A percentile compares a stretch with the other conserved stretches of the same genome.
Conservation (phyloP, 2,329 filamentous ascomycete species). For the Paecilomyces formosus region DNA sequence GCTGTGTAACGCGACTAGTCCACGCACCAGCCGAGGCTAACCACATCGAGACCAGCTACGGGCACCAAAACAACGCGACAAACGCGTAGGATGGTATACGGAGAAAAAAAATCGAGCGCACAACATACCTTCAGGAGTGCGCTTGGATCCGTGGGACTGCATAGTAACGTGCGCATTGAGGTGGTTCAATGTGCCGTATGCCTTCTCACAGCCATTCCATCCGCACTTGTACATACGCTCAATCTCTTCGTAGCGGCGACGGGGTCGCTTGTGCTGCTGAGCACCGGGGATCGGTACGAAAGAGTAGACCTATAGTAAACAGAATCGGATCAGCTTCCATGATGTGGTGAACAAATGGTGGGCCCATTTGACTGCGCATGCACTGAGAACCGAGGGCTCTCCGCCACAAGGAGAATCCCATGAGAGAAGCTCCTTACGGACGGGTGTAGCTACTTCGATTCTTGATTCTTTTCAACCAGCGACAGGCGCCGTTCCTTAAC, state of each 20-base stretch:
- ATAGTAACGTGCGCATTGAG: constrained; percentile 97
- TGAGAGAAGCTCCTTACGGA: background rate
- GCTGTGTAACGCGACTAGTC: constrained; percentile 42
- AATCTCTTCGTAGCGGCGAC: constrained; percentile 93
- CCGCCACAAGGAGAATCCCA: background rate
- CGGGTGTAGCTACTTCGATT: background rate
- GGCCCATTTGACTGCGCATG: background rate
- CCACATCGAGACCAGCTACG: constrained; percentile 32
- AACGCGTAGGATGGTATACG: constrained; percentile 6
- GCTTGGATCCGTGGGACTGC: constrained; percentile 92
- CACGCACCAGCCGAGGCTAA: constrained; percentile 27
- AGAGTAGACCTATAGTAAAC: constrained; percentile 71
- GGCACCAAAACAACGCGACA: constrained; percentile 18
- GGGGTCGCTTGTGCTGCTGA: constrained; percentile 92
- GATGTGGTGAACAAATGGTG: background rate
- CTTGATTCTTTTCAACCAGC: constrained; percentile 8
- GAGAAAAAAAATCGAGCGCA: constrained; percentile 5
- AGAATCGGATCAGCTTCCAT: constrained; percentile 14
- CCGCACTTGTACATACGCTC: constrained; percentile 99
- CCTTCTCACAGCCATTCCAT: constrained; percentile 97
- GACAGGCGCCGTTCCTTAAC: background rate
- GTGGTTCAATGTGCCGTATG: constrained; percentile 95
- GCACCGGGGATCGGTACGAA: constrained; percentile 96
- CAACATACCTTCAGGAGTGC: constrained; percentile 84
- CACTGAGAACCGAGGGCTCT: background rate